These are phyloP conservation scores for Fomitopsis betulina DNA, from an alignment of 1,284 basidiomycete species.

Conservation along the genomic window DNA sequence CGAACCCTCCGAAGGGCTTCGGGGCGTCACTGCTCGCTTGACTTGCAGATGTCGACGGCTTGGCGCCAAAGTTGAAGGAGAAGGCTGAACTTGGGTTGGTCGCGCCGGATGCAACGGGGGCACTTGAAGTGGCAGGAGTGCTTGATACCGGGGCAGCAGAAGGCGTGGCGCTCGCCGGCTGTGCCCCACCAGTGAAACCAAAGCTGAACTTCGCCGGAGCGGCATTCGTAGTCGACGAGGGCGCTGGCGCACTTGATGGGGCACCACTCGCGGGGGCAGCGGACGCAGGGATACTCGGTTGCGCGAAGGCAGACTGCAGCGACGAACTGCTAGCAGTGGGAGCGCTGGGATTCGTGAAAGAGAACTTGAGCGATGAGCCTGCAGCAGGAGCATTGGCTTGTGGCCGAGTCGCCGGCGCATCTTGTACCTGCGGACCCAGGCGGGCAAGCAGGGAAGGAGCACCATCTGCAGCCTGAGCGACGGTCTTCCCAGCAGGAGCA, in stretches of 20 bases:
- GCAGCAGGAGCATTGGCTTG: background rate
- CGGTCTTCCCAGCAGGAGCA: background rate
- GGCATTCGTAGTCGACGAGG: background rate
- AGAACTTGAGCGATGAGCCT: constrained; percentile 7
- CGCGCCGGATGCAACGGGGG: background rate
- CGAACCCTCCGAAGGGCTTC: constrained; percentile 13
- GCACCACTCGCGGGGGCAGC: background rate
- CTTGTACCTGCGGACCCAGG: background rate
- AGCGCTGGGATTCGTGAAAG: constrained; percentile 13
- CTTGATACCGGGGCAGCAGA: constrained; percentile 1
- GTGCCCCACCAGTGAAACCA: constrained; percentile 14
- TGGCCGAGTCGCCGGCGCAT: constrained; percentile 1
- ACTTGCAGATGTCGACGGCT: background rate
- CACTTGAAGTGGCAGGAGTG: background rate
- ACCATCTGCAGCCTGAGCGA: background rate
- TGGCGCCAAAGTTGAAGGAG: constrained; percentile 8
- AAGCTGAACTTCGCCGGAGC: constrained; percentile 28
- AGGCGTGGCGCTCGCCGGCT: constrained; percentile 7
- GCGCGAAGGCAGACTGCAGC: background rate
- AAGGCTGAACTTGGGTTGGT: background rate
- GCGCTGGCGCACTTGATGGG: background rate
- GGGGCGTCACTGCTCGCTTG: constrained; percentile 7
- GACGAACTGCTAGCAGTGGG: constrained; percentile 6
- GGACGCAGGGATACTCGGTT: constrained; percentile 1
- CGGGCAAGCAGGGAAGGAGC: background rate